Evolutionary conservation across 2,329 filamentous ascomycete species (phyloP).

Genomic region (Phialocephala sp.): DNA sequence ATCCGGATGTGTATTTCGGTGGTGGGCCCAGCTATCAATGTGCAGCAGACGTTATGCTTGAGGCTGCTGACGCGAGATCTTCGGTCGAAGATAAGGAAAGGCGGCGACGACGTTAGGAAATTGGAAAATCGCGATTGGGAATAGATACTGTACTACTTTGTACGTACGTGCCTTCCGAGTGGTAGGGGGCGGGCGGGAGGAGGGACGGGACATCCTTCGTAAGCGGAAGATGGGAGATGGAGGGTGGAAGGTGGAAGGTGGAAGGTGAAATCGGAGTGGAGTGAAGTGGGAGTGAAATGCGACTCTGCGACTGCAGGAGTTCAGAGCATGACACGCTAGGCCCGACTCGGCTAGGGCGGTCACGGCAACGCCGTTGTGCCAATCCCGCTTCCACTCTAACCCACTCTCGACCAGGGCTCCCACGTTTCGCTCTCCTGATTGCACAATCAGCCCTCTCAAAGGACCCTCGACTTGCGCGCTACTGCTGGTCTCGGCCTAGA

Average conservation of each 20-base stretch:
- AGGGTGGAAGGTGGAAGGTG: too few relatives aligned
- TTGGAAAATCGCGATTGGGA: background rate
- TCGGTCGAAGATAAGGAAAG: constrained; percentile 11
- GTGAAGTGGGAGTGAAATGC: background rate
- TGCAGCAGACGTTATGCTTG: background rate
- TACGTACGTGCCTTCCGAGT: background rate
- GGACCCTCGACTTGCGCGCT: too few relatives aligned
- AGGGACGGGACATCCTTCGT: background rate
- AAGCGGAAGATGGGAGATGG: background rate
- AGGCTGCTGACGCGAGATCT: constrained; percentile 10
- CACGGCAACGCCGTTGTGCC: background rate
- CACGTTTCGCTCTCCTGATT: background rate
- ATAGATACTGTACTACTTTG: background rate
- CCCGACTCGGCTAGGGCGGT: too few relatives aligned
- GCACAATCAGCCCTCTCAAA: background rate
- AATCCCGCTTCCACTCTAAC: too few relatives aligned
- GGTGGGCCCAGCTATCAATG: background rate
- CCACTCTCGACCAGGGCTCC: background rate
- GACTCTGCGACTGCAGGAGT: too few relatives aligned
- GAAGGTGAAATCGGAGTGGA: background rate
- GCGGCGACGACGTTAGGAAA: background rate
- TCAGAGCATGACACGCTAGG: too few relatives aligned
- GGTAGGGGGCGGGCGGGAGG: background rate
- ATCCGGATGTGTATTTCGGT: background rate
- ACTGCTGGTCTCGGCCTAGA: background rate